Conservation (phyloP, 352 stramenopile species). For the Thalassiosira hispida region DNA sequence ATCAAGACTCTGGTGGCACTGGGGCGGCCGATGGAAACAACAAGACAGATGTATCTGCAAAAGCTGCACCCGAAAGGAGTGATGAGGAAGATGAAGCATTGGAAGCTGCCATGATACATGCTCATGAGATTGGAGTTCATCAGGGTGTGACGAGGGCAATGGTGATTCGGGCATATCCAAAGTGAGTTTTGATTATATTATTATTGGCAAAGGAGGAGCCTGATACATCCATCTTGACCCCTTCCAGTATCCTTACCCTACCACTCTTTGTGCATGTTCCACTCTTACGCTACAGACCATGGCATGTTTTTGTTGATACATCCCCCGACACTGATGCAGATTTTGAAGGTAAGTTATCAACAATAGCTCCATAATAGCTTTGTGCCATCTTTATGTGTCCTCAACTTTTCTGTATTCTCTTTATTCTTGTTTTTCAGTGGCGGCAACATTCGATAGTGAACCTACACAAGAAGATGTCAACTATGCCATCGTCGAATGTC, state of each 20-base stretch:
- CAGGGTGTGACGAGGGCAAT: slow-evolving; percentile 83
- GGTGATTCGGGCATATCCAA: slow-evolving; percentile 83
- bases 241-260: not conserved
- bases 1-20: not conserved
- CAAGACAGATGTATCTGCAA: slow-evolving; percentile 11
- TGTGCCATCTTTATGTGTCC: too few species aligned
- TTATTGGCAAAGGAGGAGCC: not conserved
- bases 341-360: slow-evolving; percentile 78
- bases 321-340: slow-evolving; percentile 81
- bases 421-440: too few species aligned
- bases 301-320: slow-evolving; percentile 86
- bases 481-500: slow-evolving; percentile 83
- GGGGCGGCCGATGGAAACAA: not conserved
- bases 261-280: slow-evolving; percentile 3
- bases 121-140: slow-evolving; percentile 72
- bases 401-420: too few species aligned
- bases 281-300: slow-evolving; percentile 61
- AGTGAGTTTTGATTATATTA: slow-evolving; percentile 54
- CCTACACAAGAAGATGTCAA: slow-evolving; percentile 82
- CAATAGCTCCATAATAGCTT: too few species aligned
- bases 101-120: slow-evolving; percentile 80
- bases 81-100: slow-evolving; percentile 71
- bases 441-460: slow-evolving; percentile 77
- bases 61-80: slow-evolving; percentile 24
- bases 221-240: not conserved